A percentile compares a stretch with the other conserved stretches of the same genome.
Conservation (phyloP, 768 basidiomycete species). For the Amylocystis lapponica region DNA sequence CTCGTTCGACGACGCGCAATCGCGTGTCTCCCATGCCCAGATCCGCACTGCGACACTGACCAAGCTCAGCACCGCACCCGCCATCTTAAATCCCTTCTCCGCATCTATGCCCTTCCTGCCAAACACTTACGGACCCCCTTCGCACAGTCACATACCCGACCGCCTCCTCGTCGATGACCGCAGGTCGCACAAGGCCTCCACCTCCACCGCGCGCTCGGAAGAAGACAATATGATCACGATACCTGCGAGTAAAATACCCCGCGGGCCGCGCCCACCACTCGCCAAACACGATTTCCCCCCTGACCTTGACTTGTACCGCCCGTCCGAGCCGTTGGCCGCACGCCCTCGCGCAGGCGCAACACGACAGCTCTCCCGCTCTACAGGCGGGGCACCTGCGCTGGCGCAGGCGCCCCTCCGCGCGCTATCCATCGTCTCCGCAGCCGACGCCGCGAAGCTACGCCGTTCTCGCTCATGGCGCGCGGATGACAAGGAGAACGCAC, state of each 20-base stretch:
- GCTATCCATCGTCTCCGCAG: too few relatives aligned
- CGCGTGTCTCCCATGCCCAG: constrained; percentile 15
- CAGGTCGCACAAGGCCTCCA: not conserved
- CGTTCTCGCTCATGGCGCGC: too few relatives aligned
- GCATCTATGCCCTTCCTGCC: constrained; percentile 5
- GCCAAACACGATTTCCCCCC: not conserved
- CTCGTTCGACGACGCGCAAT: constrained; percentile 15
- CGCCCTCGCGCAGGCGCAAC: constrained; percentile 3
- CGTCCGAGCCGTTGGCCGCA: not conserved
- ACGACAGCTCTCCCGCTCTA: not conserved
- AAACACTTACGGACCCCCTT: constrained; percentile 3
- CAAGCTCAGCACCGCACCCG: constrained; percentile 17
- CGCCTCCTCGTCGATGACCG: too few relatives aligned
- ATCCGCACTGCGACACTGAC: constrained; percentile 23
- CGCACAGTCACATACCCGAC: too few relatives aligned
- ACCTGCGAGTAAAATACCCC: constrained; percentile 18
- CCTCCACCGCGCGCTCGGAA: not conserved
- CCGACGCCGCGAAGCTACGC: too few relatives aligned
- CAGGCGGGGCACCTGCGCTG: too few relatives aligned
- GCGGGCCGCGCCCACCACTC: constrained; percentile 17
- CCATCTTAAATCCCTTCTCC: constrained; percentile 7
- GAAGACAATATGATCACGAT: not conserved
- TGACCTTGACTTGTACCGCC: too few relatives aligned
- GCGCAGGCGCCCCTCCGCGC: too few relatives aligned
- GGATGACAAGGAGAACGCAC: constrained; percentile 26